These are phyloP conservation scores for Bruguiera gymnorhiza DNA, from an alignment of 345 rosid genomes.

Conservation along the genomic window DNA sequence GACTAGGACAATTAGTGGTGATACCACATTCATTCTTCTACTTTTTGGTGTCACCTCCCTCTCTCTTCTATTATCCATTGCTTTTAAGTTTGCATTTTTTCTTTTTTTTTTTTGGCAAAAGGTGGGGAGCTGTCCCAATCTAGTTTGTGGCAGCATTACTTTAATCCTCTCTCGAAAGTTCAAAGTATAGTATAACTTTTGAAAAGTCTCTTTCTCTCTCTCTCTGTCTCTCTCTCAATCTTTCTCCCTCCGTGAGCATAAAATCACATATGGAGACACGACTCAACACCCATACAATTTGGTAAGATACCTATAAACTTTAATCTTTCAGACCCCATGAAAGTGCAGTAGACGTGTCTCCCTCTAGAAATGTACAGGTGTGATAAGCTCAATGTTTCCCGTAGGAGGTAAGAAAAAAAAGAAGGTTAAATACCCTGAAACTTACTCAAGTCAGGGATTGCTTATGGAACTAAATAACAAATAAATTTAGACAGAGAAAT, in stretches of 20 bases:
- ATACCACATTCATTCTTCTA: not conserved
- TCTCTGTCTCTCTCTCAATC: not conserved
- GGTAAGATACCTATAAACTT: too few species aligned
- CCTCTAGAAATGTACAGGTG: too few species aligned
- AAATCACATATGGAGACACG: not conserved
- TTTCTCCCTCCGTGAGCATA: not conserved
- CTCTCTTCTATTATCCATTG: slow-evolving; percentile 39
- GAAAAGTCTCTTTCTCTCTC: not conserved
- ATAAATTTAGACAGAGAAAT: too few species aligned
- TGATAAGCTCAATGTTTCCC: too few species aligned
- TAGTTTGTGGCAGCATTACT: slow-evolving; percentile 16
- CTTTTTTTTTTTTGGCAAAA: not conserved
- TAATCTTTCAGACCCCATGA: too few species aligned
- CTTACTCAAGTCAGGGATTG: too few species aligned
- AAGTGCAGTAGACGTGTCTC: too few species aligned
- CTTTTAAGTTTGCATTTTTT: slow-evolving; percentile 17
- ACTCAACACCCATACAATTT: too few species aligned
- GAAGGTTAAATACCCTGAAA: too few species aligned
- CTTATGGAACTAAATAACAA: too few species aligned
- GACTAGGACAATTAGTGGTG: slow-evolving; percentile 4
- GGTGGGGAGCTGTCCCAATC: slow-evolving; percentile 12
- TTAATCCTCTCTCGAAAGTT: slow-evolving; percentile 10
- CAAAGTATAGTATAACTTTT: not conserved
- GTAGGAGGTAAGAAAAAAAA: too few species aligned
- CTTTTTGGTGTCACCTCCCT: slow-evolving; percentile 4